Base-by-base conservation (phyloP, 2,329 filamentous ascomycete genomes). In the Nemania sp. region DNA sequence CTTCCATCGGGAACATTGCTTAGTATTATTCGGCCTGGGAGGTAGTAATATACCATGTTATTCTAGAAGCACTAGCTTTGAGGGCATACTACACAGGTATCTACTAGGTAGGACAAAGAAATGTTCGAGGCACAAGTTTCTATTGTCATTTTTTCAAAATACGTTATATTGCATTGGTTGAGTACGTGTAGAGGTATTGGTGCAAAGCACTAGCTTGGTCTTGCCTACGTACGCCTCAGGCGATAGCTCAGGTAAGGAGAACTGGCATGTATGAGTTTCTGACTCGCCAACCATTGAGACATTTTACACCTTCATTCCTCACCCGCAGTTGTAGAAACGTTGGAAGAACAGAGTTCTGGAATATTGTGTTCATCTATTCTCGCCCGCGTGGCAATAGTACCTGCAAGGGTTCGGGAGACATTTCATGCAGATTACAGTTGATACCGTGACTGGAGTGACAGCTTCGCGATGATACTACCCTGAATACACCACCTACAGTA, bases 241-340 rank as follows among this genome's bases (percentile, higher is more conserved):
- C 20, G 51, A 62, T 47, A 35, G 20, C 11, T 27, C 27, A 35
- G 11, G 10, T 47, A 49, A 24, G 24, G 15, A 24, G 13, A 54
- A 45, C 15, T 54, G 55, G 55, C 49, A 64, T 64, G 62, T 54
- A 49, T 41, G n/a, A 53, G 47, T 18, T 3, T 43, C 47, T 41
- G 55, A 53, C 47, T 57, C 35, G 52, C 58, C 58, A 62, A 57
- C 47, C 20, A 54, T 38, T 51, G 47, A 67, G 64, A 63, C 38
- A 63, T 38, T 20, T 52, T 29, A 32, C 51, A 47, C 43, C 22
- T 20, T 49, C 61, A 59, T 55, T 49, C 60, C 41, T 63, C 1
- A 47, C 43, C 35, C 13, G n/a, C 2, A 11, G n/a, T 20, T 26
- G 18, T 29, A 5, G n/a, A 45, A 29, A 45, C 26, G 13, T 47